Percentiles rank a stretch among this genome's conserved stretches.
Conservation (phyloP, 768 basidiomycete genomes). For the Chalciporus pseudorubinellus region DNA sequence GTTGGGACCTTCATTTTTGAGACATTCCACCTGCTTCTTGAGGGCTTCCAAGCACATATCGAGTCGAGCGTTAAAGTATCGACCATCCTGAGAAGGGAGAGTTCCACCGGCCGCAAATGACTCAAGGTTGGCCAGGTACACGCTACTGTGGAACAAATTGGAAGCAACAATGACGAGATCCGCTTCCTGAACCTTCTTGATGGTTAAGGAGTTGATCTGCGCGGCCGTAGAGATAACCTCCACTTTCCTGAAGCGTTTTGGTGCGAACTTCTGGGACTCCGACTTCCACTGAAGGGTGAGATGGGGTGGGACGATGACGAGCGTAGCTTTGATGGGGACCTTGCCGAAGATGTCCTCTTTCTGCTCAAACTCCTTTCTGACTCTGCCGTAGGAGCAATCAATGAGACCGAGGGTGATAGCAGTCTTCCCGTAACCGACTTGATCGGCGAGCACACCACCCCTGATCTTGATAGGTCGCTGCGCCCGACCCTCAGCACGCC, state of each 20-base stretch:
- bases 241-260: constrained; percentile 43
- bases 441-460: constrained; percentile 92
- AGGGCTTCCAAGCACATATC: constrained; percentile 59
- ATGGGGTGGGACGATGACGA: constrained; percentile 88
- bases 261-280: constrained; percentile 79
- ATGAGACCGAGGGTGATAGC: constrained; percentile 91
- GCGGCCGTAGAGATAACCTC: constrained; percentile 65
- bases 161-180: constrained; percentile 87
- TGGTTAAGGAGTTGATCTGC: constrained; percentile 68
- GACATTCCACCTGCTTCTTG: constrained; percentile 61
- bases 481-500: constrained; percentile 93
- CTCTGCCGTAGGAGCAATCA: constrained; percentile 59
- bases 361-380: constrained; percentile 56
- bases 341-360: constrained; percentile 51
- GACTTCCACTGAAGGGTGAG: constrained; percentile 87
- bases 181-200: constrained; percentile 73
- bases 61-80: constrained; percentile 86
- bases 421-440: constrained; percentile 97
- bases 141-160: constrained; percentile 76
- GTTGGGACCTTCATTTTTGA: constrained; percentile 62
- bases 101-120: constrained; percentile 64
- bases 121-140: constrained; percentile 76
- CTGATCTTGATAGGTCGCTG: constrained; percentile 70
- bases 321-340: constrained; percentile 75
- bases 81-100: constrained; percentile 74